Base-by-base conservation (phyloP, 1,284 basidiomycete genomes). In the Cutaneotrichosporon cyanovorans region DNA sequence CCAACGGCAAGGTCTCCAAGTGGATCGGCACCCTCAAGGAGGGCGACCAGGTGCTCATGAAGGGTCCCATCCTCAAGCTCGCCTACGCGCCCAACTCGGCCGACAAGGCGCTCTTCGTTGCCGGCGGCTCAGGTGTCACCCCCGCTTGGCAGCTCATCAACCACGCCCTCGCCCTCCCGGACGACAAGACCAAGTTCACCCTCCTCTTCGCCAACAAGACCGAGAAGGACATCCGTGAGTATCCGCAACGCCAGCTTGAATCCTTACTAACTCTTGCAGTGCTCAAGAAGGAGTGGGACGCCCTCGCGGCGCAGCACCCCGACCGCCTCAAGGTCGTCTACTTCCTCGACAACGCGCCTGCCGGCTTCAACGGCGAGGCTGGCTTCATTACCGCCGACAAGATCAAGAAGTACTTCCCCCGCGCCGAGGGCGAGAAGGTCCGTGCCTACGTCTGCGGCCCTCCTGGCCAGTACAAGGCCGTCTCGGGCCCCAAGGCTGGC, bases 141-240 rank as follows among this genome's bases (percentile, higher is more conserved):
- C 76, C 76, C 20, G 74, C 75, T 61, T 76, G 71, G 58, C 75
- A 77, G 60, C 62, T 92, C 59, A 68, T 91, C 50, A 76, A 75
- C 40, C 80, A 90, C 69, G 83, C 86, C 5, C 78, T 92, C 45
- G 43, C 53, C 32, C 40, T 71, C n/a, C 62, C 75, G 2, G 81
- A 85, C 59, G 96, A 98, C 80, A 91, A 85, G 75, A 97, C 95
- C 56, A 90, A 92, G 68, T 93, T 88, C 73, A 95, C 85, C 41
- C 77, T 97, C 47, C 74, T 98, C 61, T 97, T 87, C 73, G 83
- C 86, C 37, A 97, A 97, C 73, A 79, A 88, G 43, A 79, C 84
- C n/a, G 86, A 91, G 66, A 76, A 80, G 54, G 93, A 97, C 69
- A 93, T 98, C 59, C 81, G 42, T 46, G 44, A 34, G 44, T 46